Base-by-base conservation (phyloP, 1,139 yeast genomes). In the Pichia sp. region DNA sequence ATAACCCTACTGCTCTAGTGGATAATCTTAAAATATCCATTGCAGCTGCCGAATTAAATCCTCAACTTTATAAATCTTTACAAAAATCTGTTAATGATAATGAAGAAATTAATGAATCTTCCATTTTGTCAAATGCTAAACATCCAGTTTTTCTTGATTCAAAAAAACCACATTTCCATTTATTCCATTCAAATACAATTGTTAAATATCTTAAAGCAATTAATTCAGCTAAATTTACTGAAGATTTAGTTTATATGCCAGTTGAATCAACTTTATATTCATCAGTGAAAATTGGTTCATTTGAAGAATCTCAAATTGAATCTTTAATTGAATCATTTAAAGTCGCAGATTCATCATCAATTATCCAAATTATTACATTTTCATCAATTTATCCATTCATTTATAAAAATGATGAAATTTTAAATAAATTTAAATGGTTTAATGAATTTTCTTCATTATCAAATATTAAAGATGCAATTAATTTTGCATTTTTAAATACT, bases 171-270 rank as follows among this genome's bases (percentile, higher is more conserved):
- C 39, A 36, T 27, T 76, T 83, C 50, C 76, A 74, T 57, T 73
- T 89, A 56, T 70, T 77, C 53, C 96, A 88, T 66, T 77, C 94
- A 34, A 87, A 89, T 64, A 86, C 97, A 29, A 84, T 89, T 52
- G 89, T 87, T 51, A 80, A 83, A 65, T 87, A 78, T 61, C 70
- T 84, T 52, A 70, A 79, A 44, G 67, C 72, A 9, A 43, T 53
- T 11, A 48, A 58, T 8, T 11, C 43, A 3, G 40, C 39, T 9
- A 49, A 51, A 5, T 46, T 48, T 6, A 34, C 37, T 3, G 47
- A 44, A 34, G 55, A 46, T 31, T 56, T 58, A 39, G 46, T 43
- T 5, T 53, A 53, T 38, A 51, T 50, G 10, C 49, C 46, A 2
- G 49, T 54, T 18, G 55, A 62, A 40, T 56, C 66, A 40, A 53